phyloP scores from a whole-genome alignment of 2,329 filamentous ascomycete species.

The Cladosporium sp. region DNA sequence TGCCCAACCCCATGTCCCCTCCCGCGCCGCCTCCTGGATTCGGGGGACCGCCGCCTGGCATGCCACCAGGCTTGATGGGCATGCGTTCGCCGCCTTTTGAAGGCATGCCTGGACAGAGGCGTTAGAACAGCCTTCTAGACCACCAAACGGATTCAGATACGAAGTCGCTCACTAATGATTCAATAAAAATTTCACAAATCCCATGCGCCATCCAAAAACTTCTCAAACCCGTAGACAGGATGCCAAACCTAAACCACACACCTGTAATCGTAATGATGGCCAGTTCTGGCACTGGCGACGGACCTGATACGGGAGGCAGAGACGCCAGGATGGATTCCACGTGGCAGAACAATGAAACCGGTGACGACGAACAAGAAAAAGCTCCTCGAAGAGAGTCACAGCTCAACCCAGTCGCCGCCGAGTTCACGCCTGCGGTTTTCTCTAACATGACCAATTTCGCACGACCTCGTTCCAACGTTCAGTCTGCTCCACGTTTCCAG shows the following conservation, averaged over 20 bases:
- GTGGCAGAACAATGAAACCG: neutral
- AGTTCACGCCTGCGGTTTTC: neutral
- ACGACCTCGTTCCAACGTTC: neutral
- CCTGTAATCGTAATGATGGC: neutral
- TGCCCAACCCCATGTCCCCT: constrained; percentile 12
- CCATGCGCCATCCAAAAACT: neutral
- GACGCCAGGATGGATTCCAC: constrained; percentile 6
- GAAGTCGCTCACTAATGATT: too few relatives aligned
- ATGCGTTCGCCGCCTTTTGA: constrained; percentile 12
- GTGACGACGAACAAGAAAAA: neutral
- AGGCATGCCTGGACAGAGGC: constrained; percentile 9
- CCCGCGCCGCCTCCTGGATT: constrained; percentile 11
- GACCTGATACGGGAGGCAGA: neutral
- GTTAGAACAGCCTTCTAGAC: constrained; percentile 9
- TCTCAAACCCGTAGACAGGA: neutral
- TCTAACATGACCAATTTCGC: neutral
- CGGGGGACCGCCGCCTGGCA: constrained; percentile 2
- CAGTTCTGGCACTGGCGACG: constrained; percentile 1
- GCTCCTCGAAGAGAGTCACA: neutral
- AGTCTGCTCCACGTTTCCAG: neutral
- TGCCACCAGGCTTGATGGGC: constrained; percentile 12
- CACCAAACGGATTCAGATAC: too few relatives aligned
- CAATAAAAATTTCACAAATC: too few relatives aligned
- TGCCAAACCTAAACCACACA: too few relatives aligned
- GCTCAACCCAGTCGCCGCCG: constrained; percentile 1